Base-by-base conservation (phyloP, 805 yeast genomes). In the Starmerella etchellsii region DNA sequence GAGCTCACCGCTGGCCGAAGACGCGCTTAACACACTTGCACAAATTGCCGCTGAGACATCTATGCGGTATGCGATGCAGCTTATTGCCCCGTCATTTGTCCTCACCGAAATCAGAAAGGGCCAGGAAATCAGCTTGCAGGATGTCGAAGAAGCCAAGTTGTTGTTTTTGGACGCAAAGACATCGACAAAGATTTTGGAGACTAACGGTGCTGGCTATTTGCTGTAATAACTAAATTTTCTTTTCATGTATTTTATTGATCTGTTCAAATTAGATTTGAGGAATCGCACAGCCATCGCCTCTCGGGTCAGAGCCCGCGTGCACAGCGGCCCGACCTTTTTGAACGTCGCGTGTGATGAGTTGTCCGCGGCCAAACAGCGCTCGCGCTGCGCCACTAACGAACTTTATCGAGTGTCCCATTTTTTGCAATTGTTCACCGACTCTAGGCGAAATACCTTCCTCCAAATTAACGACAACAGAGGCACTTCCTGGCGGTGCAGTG, bases 1-100 rank as follows among this genome's bases (percentile, higher is more conserved):
- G 61, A 73, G 72, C 37, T 69, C 85, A 45, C 74, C 76, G 21
- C 61, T 84, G 34, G 59, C 70, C 8, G 62, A 66, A 1, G 82
- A 70, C n/a, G 94, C 94, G 1, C 69, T 88, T 51, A 81, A 76
- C 40, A 64, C 69, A 47, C 69, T 91, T 49, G 81, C 96, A 1
- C 64, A 63, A 25, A 74, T 78, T 51, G 97, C 96, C 16, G 61
- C 73, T 6, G 69, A 69, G 39, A 80, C 87, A 6, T 83, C 95
- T 2, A 69, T 91, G 57, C 79, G 99, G 60, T 91, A 91, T 60
- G 84, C 94, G 10, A 67, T 91, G 50, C 97, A 91, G 60, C 70
- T 91, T 51, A 69, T 91, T 57, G 74, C 95, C 0, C 98, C 97
- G 25, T 76, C 95, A 24, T 87, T 85, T 40, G 75, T 91, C 36